These are phyloP conservation scores for Astrocystis sublimbata DNA, from an alignment of 495 filamentous ascomycete genomes.

Conservation along the genomic window DNA sequence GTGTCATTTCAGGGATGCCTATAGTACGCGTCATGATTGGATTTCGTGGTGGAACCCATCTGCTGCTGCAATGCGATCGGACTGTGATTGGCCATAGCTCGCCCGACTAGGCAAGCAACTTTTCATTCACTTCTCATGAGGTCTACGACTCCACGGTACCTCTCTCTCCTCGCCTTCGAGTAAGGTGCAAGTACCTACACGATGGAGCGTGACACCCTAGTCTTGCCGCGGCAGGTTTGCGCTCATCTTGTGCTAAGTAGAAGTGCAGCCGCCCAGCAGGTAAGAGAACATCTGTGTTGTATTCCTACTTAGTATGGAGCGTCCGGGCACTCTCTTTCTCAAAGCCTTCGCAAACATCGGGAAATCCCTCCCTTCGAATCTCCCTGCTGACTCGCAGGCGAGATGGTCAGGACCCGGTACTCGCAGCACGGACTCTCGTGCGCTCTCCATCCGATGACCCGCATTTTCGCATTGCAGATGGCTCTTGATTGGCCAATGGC, in stretches of 20 bases:
- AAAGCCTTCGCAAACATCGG: neutral
- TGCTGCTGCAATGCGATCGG: conserved; percentile 32
- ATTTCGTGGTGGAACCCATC: conserved; percentile 8
- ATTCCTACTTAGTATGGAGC: too few species aligned
- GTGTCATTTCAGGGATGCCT: conserved; percentile 33
- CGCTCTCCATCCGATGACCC: conserved; percentile 7
- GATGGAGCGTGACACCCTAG: conserved; percentile 2
- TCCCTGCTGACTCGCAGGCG: conserved; percentile 10
- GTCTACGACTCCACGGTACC: neutral
- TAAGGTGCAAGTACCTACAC: too few species aligned
- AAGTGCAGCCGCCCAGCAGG: neutral
- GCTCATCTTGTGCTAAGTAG: neutral
- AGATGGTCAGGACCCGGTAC: neutral
- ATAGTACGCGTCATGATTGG: conserved; percentile 38
- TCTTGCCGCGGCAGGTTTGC: neutral
- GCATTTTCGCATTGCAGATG: neutral
- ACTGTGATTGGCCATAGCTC: conserved; percentile 28
- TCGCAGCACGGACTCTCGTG: neutral
- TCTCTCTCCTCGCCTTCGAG: too few species aligned
- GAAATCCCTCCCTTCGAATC: neutral
- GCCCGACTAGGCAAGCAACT: conserved; percentile 16
- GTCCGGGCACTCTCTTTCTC: neutral
- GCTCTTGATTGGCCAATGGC: neutral
- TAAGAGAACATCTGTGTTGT: neutral
- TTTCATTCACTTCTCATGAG: conserved; percentile 1